Conservation (phyloP, 148 eudicot species). For the Nepenthes mirabilis region DNA sequence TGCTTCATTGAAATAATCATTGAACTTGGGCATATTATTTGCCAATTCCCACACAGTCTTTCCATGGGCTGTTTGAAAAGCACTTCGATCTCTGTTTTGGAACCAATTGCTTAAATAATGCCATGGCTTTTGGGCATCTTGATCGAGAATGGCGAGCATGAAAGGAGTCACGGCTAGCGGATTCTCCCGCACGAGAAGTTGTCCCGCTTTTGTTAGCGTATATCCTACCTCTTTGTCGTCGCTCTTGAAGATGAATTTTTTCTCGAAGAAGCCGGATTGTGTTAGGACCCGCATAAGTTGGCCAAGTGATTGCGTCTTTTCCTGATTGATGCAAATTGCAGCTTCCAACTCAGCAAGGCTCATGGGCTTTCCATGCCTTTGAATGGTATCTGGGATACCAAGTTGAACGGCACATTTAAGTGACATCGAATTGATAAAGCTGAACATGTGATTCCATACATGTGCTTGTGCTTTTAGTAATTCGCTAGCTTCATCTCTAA, state of each 20-base stretch:
- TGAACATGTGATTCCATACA: slow-evolving; percentile 13
- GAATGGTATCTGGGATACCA: slow-evolving; percentile 15
- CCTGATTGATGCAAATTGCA: slow-evolving; percentile 7
- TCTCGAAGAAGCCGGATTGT: slow-evolving; percentile 13
- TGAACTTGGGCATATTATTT: slow-evolving; percentile 2
- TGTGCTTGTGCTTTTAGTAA: slow-evolving; percentile 19
- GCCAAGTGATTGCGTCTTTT: slow-evolving; percentile 3
- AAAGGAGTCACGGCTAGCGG: slow-evolving; percentile 9
- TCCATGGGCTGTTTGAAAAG: slow-evolving; percentile 18
- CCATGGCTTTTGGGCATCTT: slow-evolving; percentile 8
- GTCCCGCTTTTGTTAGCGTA: slow-evolving; percentile 14
- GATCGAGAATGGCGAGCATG: slow-evolving; percentile 10
- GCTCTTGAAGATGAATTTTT: neutral
- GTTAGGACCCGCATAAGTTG: slow-evolving; percentile 20
- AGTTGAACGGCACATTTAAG: slow-evolving; percentile 25
- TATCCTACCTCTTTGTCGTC: slow-evolving; percentile 3
- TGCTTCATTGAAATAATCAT: slow-evolving; percentile 12
- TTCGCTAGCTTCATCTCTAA: slow-evolving; percentile 4
- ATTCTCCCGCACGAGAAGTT: slow-evolving; percentile 15
- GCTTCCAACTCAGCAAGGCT: slow-evolving; percentile 7
- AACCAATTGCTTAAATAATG: slow-evolving; percentile 16
- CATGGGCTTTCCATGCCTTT: slow-evolving; percentile 21
- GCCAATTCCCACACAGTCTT: slow-evolving; percentile 14
- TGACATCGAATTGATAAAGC: slow-evolving; percentile 18
- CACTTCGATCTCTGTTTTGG: slow-evolving; percentile 2